A percentile compares a stretch with the other conserved stretches of the same genome.
Evolutionary conservation across 257 asterid genomes (phyloP).

Genomic region (Fraxinus anomala): DNA sequence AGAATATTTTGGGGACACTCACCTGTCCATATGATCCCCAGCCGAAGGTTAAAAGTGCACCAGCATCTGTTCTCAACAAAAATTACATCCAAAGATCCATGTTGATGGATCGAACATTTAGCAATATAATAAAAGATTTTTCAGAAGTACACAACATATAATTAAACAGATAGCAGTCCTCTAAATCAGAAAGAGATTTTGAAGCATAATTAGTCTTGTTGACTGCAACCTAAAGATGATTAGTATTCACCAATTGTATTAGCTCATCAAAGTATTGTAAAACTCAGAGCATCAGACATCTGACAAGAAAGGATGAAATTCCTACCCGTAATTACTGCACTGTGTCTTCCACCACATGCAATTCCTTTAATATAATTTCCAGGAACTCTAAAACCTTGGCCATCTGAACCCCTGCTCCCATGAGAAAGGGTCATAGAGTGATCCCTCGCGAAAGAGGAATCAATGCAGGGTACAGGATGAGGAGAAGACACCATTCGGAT

Average conservation of each 20-base stretch:
- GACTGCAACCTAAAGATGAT: neutral
- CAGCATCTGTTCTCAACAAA: constrained; percentile 70
- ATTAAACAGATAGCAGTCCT: neutral
- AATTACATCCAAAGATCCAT: constrained; percentile 23
- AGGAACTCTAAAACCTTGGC: constrained; percentile 68
- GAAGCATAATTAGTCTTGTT: neutral
- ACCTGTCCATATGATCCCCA: constrained; percentile 99
- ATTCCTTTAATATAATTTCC: constrained; percentile 79
- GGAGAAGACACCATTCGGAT: constrained; percentile 96
- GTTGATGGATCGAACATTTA: constrained; percentile 8
- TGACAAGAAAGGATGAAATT: neutral
- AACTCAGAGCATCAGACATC: neutral
- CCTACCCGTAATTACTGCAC: constrained; percentile 90
- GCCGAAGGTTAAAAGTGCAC: constrained; percentile 88
- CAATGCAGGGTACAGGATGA: constrained; percentile 89
- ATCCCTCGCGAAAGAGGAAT: constrained; percentile 56
- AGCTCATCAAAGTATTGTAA: neutral
- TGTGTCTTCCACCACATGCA: constrained; percentile 99
- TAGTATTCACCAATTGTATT: neutral
- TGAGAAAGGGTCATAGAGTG: constrained; percentile 55
- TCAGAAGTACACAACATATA: neutral
- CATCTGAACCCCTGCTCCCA: constrained; percentile 59
- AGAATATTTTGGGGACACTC: constrained; percentile 24
- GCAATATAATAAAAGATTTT: constrained; percentile 6
- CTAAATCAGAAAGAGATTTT: neutral